Conservation (phyloP, 331 rosid genomes). For the Rosa hybrid region DNA sequence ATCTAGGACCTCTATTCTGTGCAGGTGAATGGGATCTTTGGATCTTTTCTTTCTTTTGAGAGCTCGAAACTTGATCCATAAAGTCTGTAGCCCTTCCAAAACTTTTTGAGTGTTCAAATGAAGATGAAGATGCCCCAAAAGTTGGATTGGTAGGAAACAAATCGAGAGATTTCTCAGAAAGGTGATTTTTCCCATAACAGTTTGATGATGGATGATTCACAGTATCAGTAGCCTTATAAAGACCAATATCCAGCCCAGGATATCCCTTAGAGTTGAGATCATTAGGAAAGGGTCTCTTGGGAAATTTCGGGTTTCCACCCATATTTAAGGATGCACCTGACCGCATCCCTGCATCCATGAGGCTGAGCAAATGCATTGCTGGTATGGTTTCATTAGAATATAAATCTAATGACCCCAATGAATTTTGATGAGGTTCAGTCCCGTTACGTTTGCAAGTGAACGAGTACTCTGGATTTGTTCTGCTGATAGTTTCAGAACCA, state of each 20-base stretch:
- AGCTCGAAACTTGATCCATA: constrained; percentile 42
- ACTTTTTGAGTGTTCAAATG: constrained; percentile 49
- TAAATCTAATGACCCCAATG: constrained; percentile 63
- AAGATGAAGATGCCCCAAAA: constrained; percentile 52
- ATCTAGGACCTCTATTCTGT: constrained; percentile 38
- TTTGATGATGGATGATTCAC: constrained; percentile 49
- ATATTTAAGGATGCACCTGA: constrained; percentile 59
- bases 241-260: constrained; percentile 45
- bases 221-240: constrained; percentile 46
- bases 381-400: constrained; percentile 91
- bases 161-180: constrained; percentile 54
- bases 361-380: constrained; percentile 99
- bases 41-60: constrained; percentile 56
- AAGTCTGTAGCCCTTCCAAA: constrained; percentile 34
- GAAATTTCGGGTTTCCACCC: constrained; percentile 47
- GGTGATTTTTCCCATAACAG: constrained; percentile 40
- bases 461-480: constrained; percentile 55
- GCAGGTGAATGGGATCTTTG: constrained; percentile 43
- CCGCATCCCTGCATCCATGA: constrained; percentile 87
- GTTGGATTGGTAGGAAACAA: constrained; percentile 49
- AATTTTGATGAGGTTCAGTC: constrained; percentile 55
- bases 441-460: constrained; percentile 51
- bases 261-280: constrained; percentile 52
- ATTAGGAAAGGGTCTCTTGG: constrained; percentile 52
- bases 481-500: constrained; percentile 52